Base-by-base conservation (phyloP, 2,329 filamentous ascomycete species). In the Colletotrichum scovillei region DNA sequence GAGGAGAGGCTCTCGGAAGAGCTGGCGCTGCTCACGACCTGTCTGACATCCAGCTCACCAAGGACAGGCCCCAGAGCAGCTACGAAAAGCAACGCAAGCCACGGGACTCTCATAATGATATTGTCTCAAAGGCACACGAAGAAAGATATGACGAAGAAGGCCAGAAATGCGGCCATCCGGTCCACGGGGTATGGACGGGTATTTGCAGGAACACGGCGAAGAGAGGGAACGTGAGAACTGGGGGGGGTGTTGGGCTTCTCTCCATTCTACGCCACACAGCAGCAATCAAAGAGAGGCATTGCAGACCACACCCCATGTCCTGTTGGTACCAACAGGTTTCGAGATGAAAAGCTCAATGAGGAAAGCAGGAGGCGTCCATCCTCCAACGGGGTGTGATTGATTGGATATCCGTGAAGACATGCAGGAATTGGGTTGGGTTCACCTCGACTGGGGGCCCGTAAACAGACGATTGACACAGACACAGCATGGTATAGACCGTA, bases 161-260 rank as follows among this genome's bases (percentile, higher is more conserved):
- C 35, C 53, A 32, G 35, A 16, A 53, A 59, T 22, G 42, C 42
- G 68, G 62, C 55, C 68, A n/a, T 19, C 30, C 30, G 5, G 9
- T 19, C 14, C 16, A 57, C 53, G 22, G 62, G 62, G 30, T 26
- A 8, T 57, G 14, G 30, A 65, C 62, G 68, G 56, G 56, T 66
- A 70, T 70, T 71, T 67, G 68, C 68, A 71, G 55, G 30, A 42
- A 42, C 63, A n/a, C 19, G 24, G 30, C 42, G 42, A 49, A 49
- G 19, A 49, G 11, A n/a, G 19, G 0, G 19, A 42, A 14, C 14
- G 14, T 6, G 19, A n/a, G 19, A 9, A n/a, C 19, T 49, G 42
- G 42, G 42, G 42, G 42, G 42, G 42, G 42, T 19, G 38, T 49
- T 49, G 42, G 42, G 42, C 42, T 49, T n/a, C 42, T 7, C 42